Evolutionary conservation across 306 rosid genomes (phyloP).

Genomic region (Vicia sativa): DNA sequence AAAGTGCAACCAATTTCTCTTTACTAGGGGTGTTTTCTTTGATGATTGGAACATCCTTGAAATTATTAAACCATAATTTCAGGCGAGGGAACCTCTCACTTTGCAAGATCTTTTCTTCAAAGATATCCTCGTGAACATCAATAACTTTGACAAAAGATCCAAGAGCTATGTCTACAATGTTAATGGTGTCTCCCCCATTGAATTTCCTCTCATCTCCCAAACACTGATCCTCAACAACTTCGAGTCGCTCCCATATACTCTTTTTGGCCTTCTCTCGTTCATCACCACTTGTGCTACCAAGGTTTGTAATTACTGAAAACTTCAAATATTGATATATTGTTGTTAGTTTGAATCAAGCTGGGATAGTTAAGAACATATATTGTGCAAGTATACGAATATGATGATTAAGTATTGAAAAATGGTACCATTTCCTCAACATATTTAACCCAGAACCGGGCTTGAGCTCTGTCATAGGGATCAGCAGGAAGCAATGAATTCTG

Average conservation of each 20-base stretch:
- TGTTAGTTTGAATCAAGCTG: slow-evolving; percentile 8
- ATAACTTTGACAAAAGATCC: slow-evolving; percentile 18
- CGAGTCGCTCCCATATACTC: slow-evolving; percentile 29
- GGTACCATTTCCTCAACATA: slow-evolving; percentile 45
- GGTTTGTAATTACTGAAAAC: not conserved
- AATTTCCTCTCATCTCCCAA: slow-evolving; percentile 26
- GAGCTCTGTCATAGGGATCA: slow-evolving; percentile 48
- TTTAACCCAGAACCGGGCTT: slow-evolving; percentile 52
- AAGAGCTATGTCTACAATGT: slow-evolving; percentile 46
- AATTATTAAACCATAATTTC: slow-evolving; percentile 38
- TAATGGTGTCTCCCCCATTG: slow-evolving; percentile 43
- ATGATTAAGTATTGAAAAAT: slow-evolving; percentile 15
- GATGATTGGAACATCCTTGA: slow-evolving; percentile 30
- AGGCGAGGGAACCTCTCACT: slow-evolving; percentile 36
- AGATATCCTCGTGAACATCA: slow-evolving; percentile 11
- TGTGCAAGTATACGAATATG: not conserved
- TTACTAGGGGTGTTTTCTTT: slow-evolving; percentile 37
- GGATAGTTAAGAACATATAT: not conserved
- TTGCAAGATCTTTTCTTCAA: slow-evolving; percentile 25
- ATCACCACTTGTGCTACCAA: not conserved
- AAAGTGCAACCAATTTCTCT: slow-evolving; percentile 13
- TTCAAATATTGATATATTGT: slow-evolving; percentile 5
- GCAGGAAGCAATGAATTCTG: slow-evolving; percentile 44
- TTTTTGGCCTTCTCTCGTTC: slow-evolving; percentile 31
- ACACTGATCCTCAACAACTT: slow-evolving; percentile 37